A percentile compares a stretch with the other conserved stretches of the same genome.
Conservation (phyloP, 768 basidiomycete species). For the Lactarius pseudohatsudake region DNA sequence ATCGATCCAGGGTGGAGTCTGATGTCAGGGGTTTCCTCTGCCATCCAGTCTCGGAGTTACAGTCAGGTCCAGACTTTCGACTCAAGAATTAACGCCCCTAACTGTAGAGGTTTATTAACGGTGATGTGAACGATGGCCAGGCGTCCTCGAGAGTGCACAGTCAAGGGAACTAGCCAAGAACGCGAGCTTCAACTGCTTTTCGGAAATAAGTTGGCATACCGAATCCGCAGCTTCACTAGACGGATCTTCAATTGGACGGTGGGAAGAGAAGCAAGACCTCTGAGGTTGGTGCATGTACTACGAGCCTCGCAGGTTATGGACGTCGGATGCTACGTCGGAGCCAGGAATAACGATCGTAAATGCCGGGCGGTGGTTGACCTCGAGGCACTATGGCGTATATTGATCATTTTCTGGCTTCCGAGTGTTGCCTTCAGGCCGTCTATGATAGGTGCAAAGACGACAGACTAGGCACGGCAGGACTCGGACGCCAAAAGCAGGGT, state of each 20-base stretch:
- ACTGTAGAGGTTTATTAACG: slow-evolving; percentile 12
- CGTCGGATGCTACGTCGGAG: slow-evolving; percentile 22
- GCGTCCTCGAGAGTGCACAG: slow-evolving; percentile 13
- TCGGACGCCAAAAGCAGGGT: slow-evolving; percentile 1
- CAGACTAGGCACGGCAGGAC: slow-evolving; percentile 3
- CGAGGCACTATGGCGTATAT: slow-evolving; percentile 22
- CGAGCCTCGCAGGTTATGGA: slow-evolving; percentile 24
- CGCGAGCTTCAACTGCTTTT: slow-evolving; percentile 6
- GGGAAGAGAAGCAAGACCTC: slow-evolving; percentile 21
- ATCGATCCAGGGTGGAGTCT: slow-evolving; percentile 17
- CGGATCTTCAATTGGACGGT: slow-evolving; percentile 3
- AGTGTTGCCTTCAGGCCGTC: slow-evolving; percentile 17
- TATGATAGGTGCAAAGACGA: slow-evolving; percentile 12
- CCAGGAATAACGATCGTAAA: slow-evolving; percentile 28
- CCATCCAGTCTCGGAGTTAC: slow-evolving; percentile 10
- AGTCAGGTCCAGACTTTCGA: slow-evolving; percentile 9
- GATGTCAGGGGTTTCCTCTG: slow-evolving; percentile 14
- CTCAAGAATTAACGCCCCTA: slow-evolving; percentile 20
- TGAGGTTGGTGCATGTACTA: slow-evolving; percentile 14
- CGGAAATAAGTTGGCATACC: slow-evolving; percentile 20
- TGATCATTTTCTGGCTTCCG: slow-evolving; percentile 24
- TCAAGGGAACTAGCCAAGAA: slow-evolving; percentile 11
- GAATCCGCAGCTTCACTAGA: slow-evolving; percentile 15
- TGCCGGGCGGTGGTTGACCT: slow-evolving; percentile 21
- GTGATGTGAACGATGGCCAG: slow-evolving; percentile 21